These are phyloP conservation scores for Pezizomycotina sp. DNA, from an alignment of 2,329 filamentous ascomycete species.

Conservation along the genomic window DNA sequence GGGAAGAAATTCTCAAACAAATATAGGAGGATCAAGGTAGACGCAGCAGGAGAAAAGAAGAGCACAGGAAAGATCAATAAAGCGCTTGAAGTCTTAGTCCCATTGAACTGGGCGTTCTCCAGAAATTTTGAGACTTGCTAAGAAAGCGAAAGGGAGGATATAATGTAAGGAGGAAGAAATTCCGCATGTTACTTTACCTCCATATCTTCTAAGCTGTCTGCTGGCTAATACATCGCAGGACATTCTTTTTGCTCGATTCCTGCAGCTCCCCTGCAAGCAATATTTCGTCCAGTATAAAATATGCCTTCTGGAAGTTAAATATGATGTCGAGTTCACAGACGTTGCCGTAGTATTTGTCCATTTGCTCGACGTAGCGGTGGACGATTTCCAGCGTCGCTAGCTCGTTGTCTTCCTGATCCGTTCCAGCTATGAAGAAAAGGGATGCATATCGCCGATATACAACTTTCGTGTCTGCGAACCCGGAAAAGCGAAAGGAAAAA, in stretches of 20 bases:
- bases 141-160: too few relatives aligned
- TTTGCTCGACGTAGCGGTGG: conserved; percentile 98
- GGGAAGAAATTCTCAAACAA: too few relatives aligned
- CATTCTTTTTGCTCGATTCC: conserved; percentile 99
- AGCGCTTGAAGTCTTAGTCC: too few relatives aligned
- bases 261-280: conserved; percentile 91
- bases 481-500: too few relatives aligned
- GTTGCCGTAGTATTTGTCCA: conserved; percentile 99
- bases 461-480: conserved; percentile 71
- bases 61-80: too few relatives aligned
- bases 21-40: too few relatives aligned
- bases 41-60: too few relatives aligned
- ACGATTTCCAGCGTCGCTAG: conserved; percentile 96
- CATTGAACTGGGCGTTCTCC: too few relatives aligned
- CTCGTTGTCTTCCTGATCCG: conserved; percentile 93
- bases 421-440: conserved; percentile 97
- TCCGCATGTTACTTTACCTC: too few relatives aligned
- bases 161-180: too few relatives aligned
- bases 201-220: conserved; percentile 98
- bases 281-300: conserved; percentile 96
- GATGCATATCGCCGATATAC: conserved; percentile 98
- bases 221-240: conserved; percentile 85
- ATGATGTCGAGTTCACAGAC: conserved; percentile 99
- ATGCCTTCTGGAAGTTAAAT: conserved; percentile 99
- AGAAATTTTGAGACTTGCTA: too few relatives aligned